phyloP scores from a whole-genome alignment of 2,329 filamentous ascomycete genomes.

The Kalaharituber pfeilii region DNA sequence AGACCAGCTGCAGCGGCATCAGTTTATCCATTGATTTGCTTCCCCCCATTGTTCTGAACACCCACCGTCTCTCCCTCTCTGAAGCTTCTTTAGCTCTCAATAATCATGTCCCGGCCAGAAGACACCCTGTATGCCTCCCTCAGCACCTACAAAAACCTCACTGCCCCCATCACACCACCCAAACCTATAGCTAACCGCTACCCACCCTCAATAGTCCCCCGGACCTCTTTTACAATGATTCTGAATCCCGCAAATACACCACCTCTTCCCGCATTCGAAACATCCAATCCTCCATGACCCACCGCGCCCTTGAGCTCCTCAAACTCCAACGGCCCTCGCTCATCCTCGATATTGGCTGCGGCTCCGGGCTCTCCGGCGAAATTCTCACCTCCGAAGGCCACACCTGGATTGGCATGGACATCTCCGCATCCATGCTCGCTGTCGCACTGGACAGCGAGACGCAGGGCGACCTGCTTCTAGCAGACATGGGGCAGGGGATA shows the following conservation, averaged over 20 bases:
- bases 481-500: slow-evolving; percentile 87
- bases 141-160: slow-evolving; percentile 6
- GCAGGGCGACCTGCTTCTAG: slow-evolving; percentile 82
- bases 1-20: not conserved
- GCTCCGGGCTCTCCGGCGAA: slow-evolving; percentile 83
- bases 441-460: slow-evolving; percentile 81
- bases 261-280: slow-evolving; percentile 88
- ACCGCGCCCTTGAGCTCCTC: slow-evolving; percentile 81
- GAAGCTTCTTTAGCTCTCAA: not conserved
- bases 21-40: not conserved
- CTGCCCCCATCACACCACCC: slow-evolving; percentile 9
- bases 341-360: slow-evolving; percentile 93
- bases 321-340: slow-evolving; percentile 61
- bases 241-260: slow-evolving; percentile 92
- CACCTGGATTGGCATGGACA: slow-evolving; percentile 94
- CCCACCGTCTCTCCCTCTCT: not conserved
- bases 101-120: slow-evolving; percentile 80
- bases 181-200: slow-evolving; percentile 21
- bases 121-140: slow-evolving; percentile 56
- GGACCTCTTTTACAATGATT: slow-evolving; percentile 94
- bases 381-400: slow-evolving; percentile 70
- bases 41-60: not conserved
- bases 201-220: slow-evolving; percentile 45
- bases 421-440: slow-evolving; percentile 91
- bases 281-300: slow-evolving; percentile 88